Evolutionary conservation across 192 early-diverging fungal genomes (phyloP).

Genomic region (Gryganskiella cystojenkinii): DNA sequence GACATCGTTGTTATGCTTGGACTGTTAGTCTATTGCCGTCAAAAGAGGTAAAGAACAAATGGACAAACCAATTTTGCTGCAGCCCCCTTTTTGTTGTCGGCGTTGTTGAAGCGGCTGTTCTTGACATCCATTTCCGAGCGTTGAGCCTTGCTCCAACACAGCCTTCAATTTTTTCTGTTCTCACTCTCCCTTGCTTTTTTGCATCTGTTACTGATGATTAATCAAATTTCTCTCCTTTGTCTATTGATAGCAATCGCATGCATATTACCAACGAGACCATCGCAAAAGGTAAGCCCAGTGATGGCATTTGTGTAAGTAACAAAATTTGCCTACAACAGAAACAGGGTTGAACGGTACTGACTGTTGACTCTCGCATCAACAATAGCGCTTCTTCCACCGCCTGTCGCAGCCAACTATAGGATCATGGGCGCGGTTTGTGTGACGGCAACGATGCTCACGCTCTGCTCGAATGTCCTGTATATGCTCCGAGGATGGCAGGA

Average conservation of each 20-base stretch:
- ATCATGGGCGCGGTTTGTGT: slow-evolving; percentile 39
- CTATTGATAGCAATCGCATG: slow-evolving; percentile 35
- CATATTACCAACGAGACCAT: slow-evolving; percentile 47
- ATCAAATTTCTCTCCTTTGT: neutral
- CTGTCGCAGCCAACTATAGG: slow-evolving; percentile 26
- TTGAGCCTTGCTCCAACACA: neutral
- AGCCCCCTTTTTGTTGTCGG: neutral
- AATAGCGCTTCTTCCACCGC: slow-evolving; percentile 39
- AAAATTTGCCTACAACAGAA: too few relatives aligned
- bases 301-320: neutral
- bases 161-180: too few relatives aligned
- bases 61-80: neutral
- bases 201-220: neutral
- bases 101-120: too few relatives aligned
- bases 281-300: slow-evolving; percentile 39
- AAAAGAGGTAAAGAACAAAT: slow-evolving; percentile 43
- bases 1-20: slow-evolving; percentile 50
- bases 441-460: slow-evolving; percentile 29
- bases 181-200: neutral
- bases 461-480: slow-evolving; percentile 44
- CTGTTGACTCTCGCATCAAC: too few relatives aligned
- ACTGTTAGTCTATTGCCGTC: slow-evolving; percentile 39
- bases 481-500: slow-evolving; percentile 52
- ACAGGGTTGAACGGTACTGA: too few relatives aligned
- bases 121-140: neutral